Evolutionary conservation across 257 asterid species (phyloP).

Genomic region (Nicotiana paniculata): DNA sequence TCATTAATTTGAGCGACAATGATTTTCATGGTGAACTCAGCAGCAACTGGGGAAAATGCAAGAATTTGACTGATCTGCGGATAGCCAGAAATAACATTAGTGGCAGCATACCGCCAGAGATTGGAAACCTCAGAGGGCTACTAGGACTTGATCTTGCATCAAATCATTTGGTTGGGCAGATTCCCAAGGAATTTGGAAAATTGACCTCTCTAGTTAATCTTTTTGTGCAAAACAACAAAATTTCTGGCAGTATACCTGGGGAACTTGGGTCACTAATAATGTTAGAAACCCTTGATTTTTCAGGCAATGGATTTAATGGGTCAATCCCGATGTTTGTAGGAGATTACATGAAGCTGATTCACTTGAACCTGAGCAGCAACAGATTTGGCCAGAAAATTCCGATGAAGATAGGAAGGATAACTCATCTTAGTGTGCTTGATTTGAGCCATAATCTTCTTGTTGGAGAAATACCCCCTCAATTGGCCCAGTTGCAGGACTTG

Average conservation of each 20-base stretch:
- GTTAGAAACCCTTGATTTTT: neutral
- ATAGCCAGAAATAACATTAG: neutral
- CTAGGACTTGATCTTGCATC: neutral
- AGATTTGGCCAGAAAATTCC: neutral
- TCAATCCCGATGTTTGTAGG: neutral
- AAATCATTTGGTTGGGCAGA: neutral
- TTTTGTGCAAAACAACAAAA: neutral
- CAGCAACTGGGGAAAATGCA: neutral
- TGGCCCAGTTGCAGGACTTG: fast-evolving
- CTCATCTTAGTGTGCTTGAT: neutral
- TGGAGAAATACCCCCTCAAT: neutral
- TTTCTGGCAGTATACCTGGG: neutral
- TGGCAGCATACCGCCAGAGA: constrained; percentile 11
- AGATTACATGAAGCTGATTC: neutral
- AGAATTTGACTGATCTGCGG: neutral
- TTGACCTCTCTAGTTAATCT: neutral
- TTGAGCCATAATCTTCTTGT: neutral
- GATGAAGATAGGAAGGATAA: neutral
- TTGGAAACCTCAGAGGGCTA: neutral
- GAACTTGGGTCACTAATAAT: neutral
- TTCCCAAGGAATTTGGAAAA: constrained; percentile 5
- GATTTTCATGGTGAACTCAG: constrained; percentile 10
- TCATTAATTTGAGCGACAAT: neutral
- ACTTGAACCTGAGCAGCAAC: constrained; percentile 4
- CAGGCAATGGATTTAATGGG: neutral